Base-by-base conservation (phyloP, 805 yeast genomes). In the Alloascoidea hylecoeti region DNA sequence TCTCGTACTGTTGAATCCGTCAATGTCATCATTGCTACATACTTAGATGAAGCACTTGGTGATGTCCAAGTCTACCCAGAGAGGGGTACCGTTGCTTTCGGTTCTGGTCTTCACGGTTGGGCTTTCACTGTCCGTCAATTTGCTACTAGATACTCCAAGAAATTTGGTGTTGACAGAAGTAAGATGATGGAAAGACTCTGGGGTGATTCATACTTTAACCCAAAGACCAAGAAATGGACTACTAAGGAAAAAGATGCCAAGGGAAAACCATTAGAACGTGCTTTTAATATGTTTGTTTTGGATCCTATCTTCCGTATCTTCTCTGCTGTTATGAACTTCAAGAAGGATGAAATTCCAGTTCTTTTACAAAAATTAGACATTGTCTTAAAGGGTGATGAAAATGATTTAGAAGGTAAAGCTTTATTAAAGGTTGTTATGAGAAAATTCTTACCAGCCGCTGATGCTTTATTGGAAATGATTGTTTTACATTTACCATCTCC, bases 21-120 rank as follows among this genome's bases (percentile, higher is more conserved):
- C 59, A 81, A 81, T 75, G 94, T 82, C 60, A 76, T 81, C 62
- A 78, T 81, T 62, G 70, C 94, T 48, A 81, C 92, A 52, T 81
- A 81, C 67, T 70, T 75, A 57, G 94, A 81, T 58, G 66, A 70
- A 60, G 63, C 67, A 44, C 60, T 81, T 49, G 94, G 94, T 74
- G 92, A 81, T 59, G 75, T 70, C 52, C 92, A 81, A 70, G 92
- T 81, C 47, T 80, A 75, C 85, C 94, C 94, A 70, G 83, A 81
- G 61, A 66, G 66, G 57, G 94, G 94, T 76, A 81, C 92, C 65
- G 89, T 81, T 61, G 94, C 94, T 53, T 81, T 81, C 67, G 92
- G 85, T 78, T 82, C 92, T 66, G 94, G 94, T 79, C 70, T 82
- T 61, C 94, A 81, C 72, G 94, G 94, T 69, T 81, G 94, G 94